Conservation (phyloP, 2,329 filamentous ascomycete species). For the Rutstroemia sp. region DNA sequence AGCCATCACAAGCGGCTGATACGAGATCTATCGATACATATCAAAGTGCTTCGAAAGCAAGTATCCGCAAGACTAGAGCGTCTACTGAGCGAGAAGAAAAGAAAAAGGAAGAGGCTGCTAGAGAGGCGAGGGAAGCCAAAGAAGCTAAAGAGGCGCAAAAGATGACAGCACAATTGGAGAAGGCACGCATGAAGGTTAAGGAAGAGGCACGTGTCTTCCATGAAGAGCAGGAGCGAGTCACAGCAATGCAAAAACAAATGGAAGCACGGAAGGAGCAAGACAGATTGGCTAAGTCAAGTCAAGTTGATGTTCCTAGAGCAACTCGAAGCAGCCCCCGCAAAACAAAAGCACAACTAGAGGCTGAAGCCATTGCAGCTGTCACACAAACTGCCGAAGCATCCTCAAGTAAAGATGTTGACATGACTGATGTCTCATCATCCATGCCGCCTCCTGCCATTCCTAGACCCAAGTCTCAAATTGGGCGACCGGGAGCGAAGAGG, state of each 20-base stretch:
- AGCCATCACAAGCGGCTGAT: conserved; percentile 34
- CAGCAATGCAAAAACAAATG: conserved; percentile 45
- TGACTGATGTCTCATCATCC: conserved; percentile 44
- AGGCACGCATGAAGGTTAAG: conserved; percentile 61
- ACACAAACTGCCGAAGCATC: conserved; percentile 32
- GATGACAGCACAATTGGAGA: conserved; percentile 55
- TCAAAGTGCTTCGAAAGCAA: conserved; percentile 24
- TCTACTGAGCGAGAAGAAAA: conserved; percentile 56
- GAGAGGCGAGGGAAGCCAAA: conserved; percentile 43
- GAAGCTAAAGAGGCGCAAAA: conserved; percentile 54
- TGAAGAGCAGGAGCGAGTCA: conserved; percentile 48
- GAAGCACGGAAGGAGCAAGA: conserved; percentile 47
- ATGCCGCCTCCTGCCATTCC: conserved; percentile 57
- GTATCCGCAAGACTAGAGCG: conserved; percentile 42
- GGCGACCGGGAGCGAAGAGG: conserved; percentile 46
- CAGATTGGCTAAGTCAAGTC: conserved; percentile 30
- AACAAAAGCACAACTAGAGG: conserved; percentile 31
- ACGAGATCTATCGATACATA: not conserved
- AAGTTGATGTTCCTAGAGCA: conserved; percentile 35
- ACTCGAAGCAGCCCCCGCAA: conserved; percentile 47
- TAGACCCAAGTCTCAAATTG: conserved; percentile 40
- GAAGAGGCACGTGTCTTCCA: conserved; percentile 56
- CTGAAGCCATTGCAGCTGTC: conserved; percentile 27
- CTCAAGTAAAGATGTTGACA: conserved; percentile 42
- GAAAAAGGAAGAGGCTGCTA: conserved; percentile 52